These are phyloP conservation scores for Colletotrichum sp. DNA, from an alignment of 2,329 filamentous ascomycete species.

Conservation along the genomic window DNA sequence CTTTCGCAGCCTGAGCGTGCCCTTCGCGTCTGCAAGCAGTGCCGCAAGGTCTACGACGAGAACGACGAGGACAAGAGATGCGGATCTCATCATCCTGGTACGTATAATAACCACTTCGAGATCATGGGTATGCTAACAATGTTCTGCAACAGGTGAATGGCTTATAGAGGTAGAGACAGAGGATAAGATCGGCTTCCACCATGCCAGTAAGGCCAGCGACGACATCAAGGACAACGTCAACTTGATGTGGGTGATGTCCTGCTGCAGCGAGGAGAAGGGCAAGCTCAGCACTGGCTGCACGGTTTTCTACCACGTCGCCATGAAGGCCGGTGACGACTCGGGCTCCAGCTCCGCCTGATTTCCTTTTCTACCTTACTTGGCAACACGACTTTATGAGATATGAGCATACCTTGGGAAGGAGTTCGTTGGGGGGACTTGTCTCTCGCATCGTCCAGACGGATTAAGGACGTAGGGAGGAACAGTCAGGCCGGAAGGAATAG, in stretches of 20 bases:
- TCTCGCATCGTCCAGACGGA: not conserved
- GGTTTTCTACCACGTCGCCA: not conserved
- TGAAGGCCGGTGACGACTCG: not conserved
- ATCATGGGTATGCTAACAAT: not conserved
- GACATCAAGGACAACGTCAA: not conserved
- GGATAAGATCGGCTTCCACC: not conserved
- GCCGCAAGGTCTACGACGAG: not conserved
- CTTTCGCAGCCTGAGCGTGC: not conserved
- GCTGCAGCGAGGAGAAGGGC: not conserved
- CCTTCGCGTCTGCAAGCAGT: constrained; percentile 1
- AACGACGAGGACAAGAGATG: not conserved
- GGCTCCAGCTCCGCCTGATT: not conserved
- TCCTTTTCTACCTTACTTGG: not conserved
- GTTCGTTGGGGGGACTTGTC: not conserved
- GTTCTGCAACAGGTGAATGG: not conserved
- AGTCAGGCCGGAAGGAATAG: not conserved
- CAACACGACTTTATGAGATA: not conserved
- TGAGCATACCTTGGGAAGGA: not conserved
- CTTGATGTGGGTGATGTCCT: not conserved
- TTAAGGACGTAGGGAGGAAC: not conserved
- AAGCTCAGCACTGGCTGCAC: not conserved
- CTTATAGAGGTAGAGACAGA: constrained; percentile 3
- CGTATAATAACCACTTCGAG: not conserved
- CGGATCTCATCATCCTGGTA: not conserved
- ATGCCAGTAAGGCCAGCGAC: not conserved